Conservation (phyloP, 345 rosid genomes). For the Turritis glabra region DNA sequence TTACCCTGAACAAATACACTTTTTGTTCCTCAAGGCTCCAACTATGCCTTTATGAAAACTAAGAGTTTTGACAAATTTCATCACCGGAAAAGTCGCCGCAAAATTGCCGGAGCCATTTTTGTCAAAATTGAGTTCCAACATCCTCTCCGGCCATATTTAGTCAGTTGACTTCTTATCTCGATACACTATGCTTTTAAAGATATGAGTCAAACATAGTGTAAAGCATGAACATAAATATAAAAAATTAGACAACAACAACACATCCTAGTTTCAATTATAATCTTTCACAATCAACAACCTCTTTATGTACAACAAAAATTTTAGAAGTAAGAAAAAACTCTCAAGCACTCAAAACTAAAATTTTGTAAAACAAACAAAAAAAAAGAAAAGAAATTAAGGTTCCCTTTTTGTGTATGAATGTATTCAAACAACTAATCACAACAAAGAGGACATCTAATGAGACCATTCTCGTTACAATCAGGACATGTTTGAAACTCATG, state of each 20-base stretch:
- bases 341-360: not conserved
- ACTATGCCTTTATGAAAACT: too few relatives aligned
- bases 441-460: conserved; percentile 81
- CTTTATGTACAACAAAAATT: conserved; percentile 30
- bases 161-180: not conserved
- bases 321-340: conserved; percentile 1
- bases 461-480: conserved; percentile 92
- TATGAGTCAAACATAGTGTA: not conserved
- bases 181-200: not conserved
- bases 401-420: not conserved
- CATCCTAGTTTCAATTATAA: not conserved
- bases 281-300: conserved; percentile 3
- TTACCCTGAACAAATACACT: too few relatives aligned
- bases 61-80: too few relatives aligned
- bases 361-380: not conserved
- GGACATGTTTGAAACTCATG: conserved; percentile 76
- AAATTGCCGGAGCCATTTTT: too few relatives aligned
- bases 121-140: too few relatives aligned
- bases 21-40: too few relatives aligned
- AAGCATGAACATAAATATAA: conserved; percentile 4
- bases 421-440: conserved; percentile 33
- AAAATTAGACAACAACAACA: conserved; percentile 5
- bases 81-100: too few relatives aligned
- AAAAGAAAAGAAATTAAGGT: too few relatives aligned
- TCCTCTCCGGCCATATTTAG: too few relatives aligned